A percentile compares a stretch with the other conserved stretches of the same genome.
Conservation (phyloP, 2,329 filamentous ascomycete species). For the Thielaviopsis cerberus region DNA sequence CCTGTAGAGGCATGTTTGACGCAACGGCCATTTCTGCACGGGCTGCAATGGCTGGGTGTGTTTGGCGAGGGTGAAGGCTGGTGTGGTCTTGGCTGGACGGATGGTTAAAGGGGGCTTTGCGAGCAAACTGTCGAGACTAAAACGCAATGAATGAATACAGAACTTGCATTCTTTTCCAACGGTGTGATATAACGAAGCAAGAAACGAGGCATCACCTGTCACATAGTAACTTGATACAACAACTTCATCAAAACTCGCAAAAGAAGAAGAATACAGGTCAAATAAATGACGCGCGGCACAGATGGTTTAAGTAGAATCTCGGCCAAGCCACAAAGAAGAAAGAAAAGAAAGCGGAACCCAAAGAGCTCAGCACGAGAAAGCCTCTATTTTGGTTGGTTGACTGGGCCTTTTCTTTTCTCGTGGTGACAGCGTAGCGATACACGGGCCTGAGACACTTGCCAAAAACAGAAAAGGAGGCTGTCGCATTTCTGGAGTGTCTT, state of each 20-base stretch:
- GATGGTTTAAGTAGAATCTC: neutral
- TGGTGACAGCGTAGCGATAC: neutral
- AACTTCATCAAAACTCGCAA: neutral
- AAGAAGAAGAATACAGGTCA: neutral
- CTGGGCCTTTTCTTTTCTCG: neutral
- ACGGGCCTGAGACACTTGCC: neutral
- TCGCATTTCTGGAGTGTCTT: neutral
- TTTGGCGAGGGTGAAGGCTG: neutral
- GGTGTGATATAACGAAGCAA: neutral
- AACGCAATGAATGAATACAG: too few species aligned
- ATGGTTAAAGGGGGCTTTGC: neutral
- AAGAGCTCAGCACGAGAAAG: neutral
- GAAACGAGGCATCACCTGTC: neutral
- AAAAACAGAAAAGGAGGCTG: neutral
- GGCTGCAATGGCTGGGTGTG: neutral
- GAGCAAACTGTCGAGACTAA: neutral
- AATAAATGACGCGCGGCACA: neutral
- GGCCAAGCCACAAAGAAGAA: neutral
- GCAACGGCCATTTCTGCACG: neutral
- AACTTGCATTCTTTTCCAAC: too few species aligned
- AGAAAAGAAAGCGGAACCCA: neutral
- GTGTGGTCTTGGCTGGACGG: neutral
- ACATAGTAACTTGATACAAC: neutral
- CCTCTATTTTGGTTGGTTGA: neutral
- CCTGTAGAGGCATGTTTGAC: neutral